Evolutionary conservation across 1,284 basidiomycete species (phyloP).

Genomic region (Apiotrichum gamsii): DNA sequence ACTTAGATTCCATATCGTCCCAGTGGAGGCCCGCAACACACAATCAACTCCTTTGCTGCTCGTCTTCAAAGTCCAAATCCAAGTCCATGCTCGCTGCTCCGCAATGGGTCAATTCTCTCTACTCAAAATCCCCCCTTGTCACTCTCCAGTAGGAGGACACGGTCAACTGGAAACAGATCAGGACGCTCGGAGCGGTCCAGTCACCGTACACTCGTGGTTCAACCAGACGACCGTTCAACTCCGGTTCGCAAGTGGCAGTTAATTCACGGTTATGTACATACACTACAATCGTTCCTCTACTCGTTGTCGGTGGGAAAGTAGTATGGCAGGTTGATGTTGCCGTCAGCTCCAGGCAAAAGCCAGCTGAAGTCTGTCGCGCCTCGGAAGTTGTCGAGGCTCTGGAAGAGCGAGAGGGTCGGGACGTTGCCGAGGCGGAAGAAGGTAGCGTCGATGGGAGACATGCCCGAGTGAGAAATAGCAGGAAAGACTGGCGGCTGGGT

Average conservation of each 20-base stretch:
- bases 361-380: slow-evolving; percentile 2
- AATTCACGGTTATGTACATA: too few species aligned
- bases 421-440: neutral
- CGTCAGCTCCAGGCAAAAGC: slow-evolving; percentile 1
- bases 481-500: too few species aligned
- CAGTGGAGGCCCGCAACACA: too few species aligned
- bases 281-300: too few species aligned
- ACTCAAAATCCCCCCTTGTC: slow-evolving; percentile 43
- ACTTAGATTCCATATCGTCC: too few species aligned
- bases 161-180: slow-evolving; percentile 23
- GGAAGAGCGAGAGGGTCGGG: neutral
- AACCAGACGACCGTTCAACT: too few species aligned
- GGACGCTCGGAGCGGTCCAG: neutral
- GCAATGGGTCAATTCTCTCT: slow-evolving; percentile 33
- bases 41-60: too few species aligned
- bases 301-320: slow-evolving; percentile 1
- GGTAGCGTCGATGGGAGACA: neutral
- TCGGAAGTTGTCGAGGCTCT: neutral
- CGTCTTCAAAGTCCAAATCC: too few species aligned
- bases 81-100: slow-evolving; percentile 31
- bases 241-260: too few species aligned
- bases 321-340: neutral
- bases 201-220: slow-evolving; percentile 17
- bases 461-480: neutral
- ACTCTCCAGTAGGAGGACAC: slow-evolving; percentile 36